Percentiles rank a stretch among this genome's conserved stretches.
Evolutionary conservation across 73 alveolate genomes (phyloP).

Genomic region (Tetrahymena malaccensis): DNA sequence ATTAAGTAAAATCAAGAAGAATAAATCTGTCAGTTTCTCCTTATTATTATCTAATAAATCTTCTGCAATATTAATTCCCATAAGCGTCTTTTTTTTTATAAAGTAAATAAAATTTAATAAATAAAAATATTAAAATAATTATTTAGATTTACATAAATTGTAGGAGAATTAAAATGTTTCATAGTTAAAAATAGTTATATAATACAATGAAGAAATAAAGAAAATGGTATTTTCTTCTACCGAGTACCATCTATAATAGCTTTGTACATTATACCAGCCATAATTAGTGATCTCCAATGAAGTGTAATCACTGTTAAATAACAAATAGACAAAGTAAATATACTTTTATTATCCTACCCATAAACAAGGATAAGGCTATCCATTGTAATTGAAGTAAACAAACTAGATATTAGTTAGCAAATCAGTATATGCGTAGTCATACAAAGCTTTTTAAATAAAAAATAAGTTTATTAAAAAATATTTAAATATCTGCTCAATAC

Average conservation of each 20-base stretch:
- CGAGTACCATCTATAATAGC: not conserved
- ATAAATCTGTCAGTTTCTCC: not conserved
- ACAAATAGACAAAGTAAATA: too few relatives aligned
- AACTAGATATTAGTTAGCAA: not conserved
- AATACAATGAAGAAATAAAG: not conserved
- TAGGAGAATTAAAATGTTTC: not conserved
- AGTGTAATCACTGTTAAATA: not conserved
- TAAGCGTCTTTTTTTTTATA: not conserved
- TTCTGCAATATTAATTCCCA: not conserved
- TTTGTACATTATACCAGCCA: not conserved
- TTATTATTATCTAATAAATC: not conserved
- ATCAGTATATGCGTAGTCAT: too few relatives aligned
- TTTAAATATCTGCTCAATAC: too few relatives aligned
- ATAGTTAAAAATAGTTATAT: not conserved
- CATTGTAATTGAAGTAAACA: not conserved
- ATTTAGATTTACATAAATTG: not conserved
- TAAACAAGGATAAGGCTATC: not conserved
- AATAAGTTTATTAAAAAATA: too few relatives aligned
- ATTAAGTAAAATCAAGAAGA: not conserved
- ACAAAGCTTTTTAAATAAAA: not conserved
- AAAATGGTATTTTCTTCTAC: not conserved
- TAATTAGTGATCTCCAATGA: not conserved
- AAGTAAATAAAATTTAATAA: not conserved
- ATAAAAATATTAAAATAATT: not conserved
- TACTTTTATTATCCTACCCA: not conserved